Percentiles rank a stretch among this genome's conserved stretches.
Conservation (phyloP, 768 basidiomycete species). For the Tephrocybe sp. region DNA sequence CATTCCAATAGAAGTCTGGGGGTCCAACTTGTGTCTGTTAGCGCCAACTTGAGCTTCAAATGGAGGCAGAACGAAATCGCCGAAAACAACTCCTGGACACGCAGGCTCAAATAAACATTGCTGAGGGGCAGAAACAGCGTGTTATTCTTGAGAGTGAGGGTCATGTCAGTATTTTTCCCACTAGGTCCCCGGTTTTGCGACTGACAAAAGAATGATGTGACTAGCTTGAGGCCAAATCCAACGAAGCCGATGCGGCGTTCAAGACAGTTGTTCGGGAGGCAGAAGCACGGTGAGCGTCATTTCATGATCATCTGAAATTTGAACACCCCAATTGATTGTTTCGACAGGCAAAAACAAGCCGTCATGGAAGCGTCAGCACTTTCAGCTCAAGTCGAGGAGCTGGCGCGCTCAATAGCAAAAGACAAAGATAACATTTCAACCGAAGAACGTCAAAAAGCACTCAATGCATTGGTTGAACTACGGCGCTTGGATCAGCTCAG, state of each 20-base stretch:
- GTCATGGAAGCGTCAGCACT: conserved; percentile 46
- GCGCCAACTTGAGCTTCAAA: conserved; percentile 60
- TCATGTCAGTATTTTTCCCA: conserved; percentile 29
- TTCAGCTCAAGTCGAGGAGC: conserved; percentile 44
- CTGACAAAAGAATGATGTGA: background rate
- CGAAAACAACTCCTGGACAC: conserved; percentile 58
- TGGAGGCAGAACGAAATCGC: conserved; percentile 57
- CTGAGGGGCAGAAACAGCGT: conserved; percentile 56
- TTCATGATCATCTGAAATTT: background rate
- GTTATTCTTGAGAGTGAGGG: conserved; percentile 56
- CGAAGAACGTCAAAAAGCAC: conserved; percentile 36
- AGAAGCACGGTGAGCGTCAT: conserved; percentile 39
- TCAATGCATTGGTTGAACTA: conserved; percentile 44
- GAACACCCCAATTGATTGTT: background rate
- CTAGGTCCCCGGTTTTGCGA: background rate
- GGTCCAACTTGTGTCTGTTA: conserved; percentile 12
- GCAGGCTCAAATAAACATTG: conserved; percentile 55
- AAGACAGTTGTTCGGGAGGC: conserved; percentile 51
- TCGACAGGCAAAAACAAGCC: conserved; percentile 36
- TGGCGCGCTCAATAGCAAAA: conserved; percentile 39
- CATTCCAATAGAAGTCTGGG: background rate
- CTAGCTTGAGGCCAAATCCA: conserved; percentile 47
- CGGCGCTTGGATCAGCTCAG: conserved; percentile 50
- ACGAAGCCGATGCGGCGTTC: conserved; percentile 52
- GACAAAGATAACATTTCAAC: conserved; percentile 27